phyloP scores from a whole-genome alignment of 495 filamentous ascomycete genomes.

The Amphirosellinia nigrospora region DNA sequence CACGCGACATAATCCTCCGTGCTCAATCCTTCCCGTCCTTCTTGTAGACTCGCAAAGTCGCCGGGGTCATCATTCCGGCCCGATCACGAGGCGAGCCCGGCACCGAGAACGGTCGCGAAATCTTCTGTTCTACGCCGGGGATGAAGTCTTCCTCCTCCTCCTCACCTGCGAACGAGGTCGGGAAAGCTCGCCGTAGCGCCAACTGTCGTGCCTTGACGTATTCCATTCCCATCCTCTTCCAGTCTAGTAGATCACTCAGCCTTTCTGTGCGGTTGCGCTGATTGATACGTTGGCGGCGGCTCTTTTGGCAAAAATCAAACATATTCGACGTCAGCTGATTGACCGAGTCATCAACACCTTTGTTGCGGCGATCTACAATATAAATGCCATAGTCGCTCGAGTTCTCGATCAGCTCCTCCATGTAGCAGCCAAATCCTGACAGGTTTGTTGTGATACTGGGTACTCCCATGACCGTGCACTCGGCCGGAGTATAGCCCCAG shows the following conservation, averaged over 20 bases:
- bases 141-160: slow-evolving; percentile 84
- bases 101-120: slow-evolving; percentile 89
- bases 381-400: slow-evolving; percentile 98
- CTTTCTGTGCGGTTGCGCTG: slow-evolving; percentile 98
- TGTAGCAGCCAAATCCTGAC: slow-evolving; percentile 98
- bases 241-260: slow-evolving; percentile 91
- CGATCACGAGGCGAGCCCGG: slow-evolving; percentile 91
- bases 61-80: slow-evolving; percentile 99
- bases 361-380: slow-evolving; percentile 93
- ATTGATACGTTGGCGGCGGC: slow-evolving; percentile 94
- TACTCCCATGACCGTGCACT: slow-evolving; percentile 99
- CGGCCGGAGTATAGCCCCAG: slow-evolving; percentile 97
- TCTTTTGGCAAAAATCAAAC: slow-evolving; percentile 95
- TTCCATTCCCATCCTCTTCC: slow-evolving; percentile 99
- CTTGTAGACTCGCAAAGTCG: slow-evolving; percentile 95
- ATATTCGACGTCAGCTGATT: slow-evolving; percentile 92
- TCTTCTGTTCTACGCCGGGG: slow-evolving; percentile 87
- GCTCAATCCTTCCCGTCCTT: slow-evolving; percentile 88
- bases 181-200: slow-evolving; percentile 90
- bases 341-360: slow-evolving; percentile 96
- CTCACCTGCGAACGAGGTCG: slow-evolving; percentile 75
- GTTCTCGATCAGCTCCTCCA: slow-evolving; percentile 99
- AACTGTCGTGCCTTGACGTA: slow-evolving; percentile 97
- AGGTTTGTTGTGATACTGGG: slow-evolving; percentile 98
- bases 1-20: slow-evolving; percentile 98